Conservation (phyloP, 1,284 basidiomycete species). For the Naganishia albida region DNA sequence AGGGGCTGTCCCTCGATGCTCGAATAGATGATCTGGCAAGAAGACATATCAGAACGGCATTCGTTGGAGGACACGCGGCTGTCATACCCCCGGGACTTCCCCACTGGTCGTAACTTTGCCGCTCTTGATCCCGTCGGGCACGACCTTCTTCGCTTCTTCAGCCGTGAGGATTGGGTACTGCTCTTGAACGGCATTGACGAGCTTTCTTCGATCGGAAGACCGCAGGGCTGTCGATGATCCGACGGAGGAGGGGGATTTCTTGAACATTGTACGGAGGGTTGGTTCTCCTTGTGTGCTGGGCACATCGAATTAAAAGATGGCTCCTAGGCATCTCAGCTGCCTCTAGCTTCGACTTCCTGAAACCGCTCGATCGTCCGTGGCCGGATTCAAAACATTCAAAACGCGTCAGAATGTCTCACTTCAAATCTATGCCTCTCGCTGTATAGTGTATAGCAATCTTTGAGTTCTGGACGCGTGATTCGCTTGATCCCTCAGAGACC, state of each 20-base stretch:
- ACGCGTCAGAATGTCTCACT: too few relatives aligned
- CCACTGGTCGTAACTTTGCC: slow-evolving; percentile 48
- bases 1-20: slow-evolving; percentile 71
- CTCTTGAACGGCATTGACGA: slow-evolving; percentile 42
- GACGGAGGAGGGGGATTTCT: slow-evolving; percentile 51
- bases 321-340: too few relatives aligned
- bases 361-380: slow-evolving; percentile 4
- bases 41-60: slow-evolving; percentile 48
- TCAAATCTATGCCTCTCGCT: not conserved
- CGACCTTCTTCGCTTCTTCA: slow-evolving; percentile 33
- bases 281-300: too few relatives aligned
- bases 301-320: too few relatives aligned
- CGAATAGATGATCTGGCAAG: slow-evolving; percentile 58
- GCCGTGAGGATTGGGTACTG: slow-evolving; percentile 42
- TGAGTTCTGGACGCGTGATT: not conserved
- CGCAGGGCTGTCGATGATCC: slow-evolving; percentile 52
- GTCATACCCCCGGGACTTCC: slow-evolving; percentile 48
- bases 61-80: not conserved
- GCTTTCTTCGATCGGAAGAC: slow-evolving; percentile 49
- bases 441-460: too few relatives aligned
- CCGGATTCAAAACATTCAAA: not conserved
- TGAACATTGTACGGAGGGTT: slow-evolving; percentile 54
- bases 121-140: slow-evolving; percentile 49
- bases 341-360: too few relatives aligned
- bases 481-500: not conserved